Evolutionary conservation across 345 rosid genomes (phyloP).

Genomic region (Anacardium occidentale): DNA sequence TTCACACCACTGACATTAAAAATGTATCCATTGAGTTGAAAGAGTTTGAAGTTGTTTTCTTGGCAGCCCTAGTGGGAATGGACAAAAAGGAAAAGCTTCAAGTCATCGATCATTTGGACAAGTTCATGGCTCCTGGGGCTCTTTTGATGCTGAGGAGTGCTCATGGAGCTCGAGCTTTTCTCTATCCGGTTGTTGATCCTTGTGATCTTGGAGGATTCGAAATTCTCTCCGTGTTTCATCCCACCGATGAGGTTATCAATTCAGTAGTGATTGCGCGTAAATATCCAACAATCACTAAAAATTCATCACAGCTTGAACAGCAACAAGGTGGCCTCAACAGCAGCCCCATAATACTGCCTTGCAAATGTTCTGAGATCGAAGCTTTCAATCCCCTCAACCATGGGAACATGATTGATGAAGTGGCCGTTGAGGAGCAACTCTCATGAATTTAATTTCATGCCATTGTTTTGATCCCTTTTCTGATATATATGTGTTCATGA

Average conservation of each 20-base stretch:
- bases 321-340: slow-evolving; percentile 20
- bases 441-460: slow-evolving; percentile 14
- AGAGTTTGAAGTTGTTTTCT: slow-evolving; percentile 79
- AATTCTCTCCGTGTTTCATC: slow-evolving; percentile 70
- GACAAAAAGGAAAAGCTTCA: slow-evolving; percentile 59
- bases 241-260: slow-evolving; percentile 81
- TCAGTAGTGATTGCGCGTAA: slow-evolving; percentile 72
- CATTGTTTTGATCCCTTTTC: neutral
- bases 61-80: slow-evolving; percentile 95
- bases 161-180: slow-evolving; percentile 88
- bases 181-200: slow-evolving; percentile 73
- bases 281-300: slow-evolving; percentile 19
- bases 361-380: slow-evolving; percentile 60
- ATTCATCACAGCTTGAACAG: slow-evolving; percentile 15
- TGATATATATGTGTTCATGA: no score
- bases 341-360: slow-evolving; percentile 39
- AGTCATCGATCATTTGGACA: slow-evolving; percentile 64
- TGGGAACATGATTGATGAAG: slow-evolving; percentile 62
- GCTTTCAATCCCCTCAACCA: slow-evolving; percentile 53
- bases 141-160: slow-evolving; percentile 83
- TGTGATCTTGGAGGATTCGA: slow-evolving; percentile 75
- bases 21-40: slow-evolving; percentile 44
- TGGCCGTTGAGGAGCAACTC: slow-evolving; percentile 50
- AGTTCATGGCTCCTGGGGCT: slow-evolving; percentile 72
- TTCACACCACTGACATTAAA: slow-evolving; percentile 63